Percentiles rank a stretch among this genome's conserved stretches.
Evolutionary conservation across 2,329 filamentous ascomycete genomes (phyloP).

Genomic region (Aspergillus sergii): DNA sequence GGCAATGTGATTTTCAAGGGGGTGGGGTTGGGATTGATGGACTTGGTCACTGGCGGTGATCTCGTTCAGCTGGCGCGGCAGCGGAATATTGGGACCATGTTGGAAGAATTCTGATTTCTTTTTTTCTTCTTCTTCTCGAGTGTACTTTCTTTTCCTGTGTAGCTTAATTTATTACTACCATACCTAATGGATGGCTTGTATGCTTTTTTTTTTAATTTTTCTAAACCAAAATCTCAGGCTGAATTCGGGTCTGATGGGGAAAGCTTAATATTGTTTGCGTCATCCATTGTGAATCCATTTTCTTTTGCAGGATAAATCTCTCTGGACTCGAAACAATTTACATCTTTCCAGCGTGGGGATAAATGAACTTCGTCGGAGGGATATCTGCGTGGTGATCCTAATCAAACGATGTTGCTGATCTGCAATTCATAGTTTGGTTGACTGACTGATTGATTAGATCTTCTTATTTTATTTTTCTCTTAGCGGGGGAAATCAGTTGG

Average conservation of each 20-base stretch:
- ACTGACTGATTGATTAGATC: constrained; percentile 1
- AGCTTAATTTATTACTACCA: not conserved
- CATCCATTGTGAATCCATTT: not conserved
- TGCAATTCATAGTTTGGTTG: not conserved
- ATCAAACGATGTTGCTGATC: not conserved
- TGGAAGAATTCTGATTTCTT: constrained; percentile 44
- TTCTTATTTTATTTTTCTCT: not conserved
- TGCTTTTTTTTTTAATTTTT: not conserved
- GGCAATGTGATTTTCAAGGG: constrained; percentile 72
- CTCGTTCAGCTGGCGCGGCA: constrained; percentile 59
- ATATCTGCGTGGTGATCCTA: not conserved
- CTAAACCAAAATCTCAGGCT: not conserved
- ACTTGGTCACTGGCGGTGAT: constrained; percentile 64
- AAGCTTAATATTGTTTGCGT: not conserved
- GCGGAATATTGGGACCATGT: constrained; percentile 55
- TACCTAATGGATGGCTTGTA: not conserved
- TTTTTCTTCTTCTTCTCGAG: too few relatives aligned
- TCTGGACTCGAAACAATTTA: too few relatives aligned
- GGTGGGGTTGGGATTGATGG: constrained; percentile 69
- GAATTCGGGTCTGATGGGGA: not conserved
- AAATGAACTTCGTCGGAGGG: not conserved
- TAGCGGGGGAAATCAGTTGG: not conserved
- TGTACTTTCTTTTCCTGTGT: not conserved
- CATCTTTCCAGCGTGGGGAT: not conserved
- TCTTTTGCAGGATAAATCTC: too few relatives aligned